A percentile compares a stretch with the other conserved stretches of the same genome.
Evolutionary conservation across 257 asterid genomes (phyloP).

Genomic region (Coffea eugenioides): DNA sequence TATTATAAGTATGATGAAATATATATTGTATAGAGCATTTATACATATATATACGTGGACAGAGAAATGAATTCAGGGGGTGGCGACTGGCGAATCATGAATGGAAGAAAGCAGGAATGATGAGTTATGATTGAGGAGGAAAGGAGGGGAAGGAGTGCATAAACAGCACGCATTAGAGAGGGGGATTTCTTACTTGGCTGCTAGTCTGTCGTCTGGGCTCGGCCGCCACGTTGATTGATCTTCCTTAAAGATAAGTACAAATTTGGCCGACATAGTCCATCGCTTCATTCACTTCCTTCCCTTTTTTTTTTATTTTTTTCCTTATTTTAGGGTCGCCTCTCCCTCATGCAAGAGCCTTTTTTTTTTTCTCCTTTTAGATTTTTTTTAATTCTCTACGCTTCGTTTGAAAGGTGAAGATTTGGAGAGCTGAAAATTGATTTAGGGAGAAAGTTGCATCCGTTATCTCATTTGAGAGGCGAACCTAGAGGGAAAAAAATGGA

Average conservation of each 20-base stretch:
- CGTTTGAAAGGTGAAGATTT: too few relatives aligned
- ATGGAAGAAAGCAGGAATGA: background rate
- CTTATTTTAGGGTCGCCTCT: background rate
- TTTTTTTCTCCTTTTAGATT: too few relatives aligned
- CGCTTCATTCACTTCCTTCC: slow-evolving; percentile 9
- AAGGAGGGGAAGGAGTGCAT: slow-evolving; percentile 7
- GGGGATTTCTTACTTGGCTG: slow-evolving; percentile 33
- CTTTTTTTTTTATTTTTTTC: background rate
- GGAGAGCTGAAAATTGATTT: too few relatives aligned
- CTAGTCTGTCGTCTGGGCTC: slow-evolving; percentile 45
- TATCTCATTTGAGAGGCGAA: too few relatives aligned
- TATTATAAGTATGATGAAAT: background rate
- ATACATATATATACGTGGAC: background rate
- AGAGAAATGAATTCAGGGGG: slow-evolving; percentile 3
- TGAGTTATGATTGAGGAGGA: background rate
- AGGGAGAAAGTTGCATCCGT: too few relatives aligned
- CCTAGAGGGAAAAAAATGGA: too few relatives aligned
- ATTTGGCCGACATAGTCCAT: slow-evolving; percentile 51
- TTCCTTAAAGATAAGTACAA: slow-evolving; percentile 45
- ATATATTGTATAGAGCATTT: background rate
- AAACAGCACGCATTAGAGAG: slow-evolving; percentile 28
- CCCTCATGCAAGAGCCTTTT: background rate
- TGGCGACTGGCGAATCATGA: background rate
- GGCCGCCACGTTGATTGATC: slow-evolving; percentile 57
- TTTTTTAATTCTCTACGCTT: background rate